Evolutionary conservation across 139 green algal species (phyloP).

Genomic region (Chlorella sp.): DNA sequence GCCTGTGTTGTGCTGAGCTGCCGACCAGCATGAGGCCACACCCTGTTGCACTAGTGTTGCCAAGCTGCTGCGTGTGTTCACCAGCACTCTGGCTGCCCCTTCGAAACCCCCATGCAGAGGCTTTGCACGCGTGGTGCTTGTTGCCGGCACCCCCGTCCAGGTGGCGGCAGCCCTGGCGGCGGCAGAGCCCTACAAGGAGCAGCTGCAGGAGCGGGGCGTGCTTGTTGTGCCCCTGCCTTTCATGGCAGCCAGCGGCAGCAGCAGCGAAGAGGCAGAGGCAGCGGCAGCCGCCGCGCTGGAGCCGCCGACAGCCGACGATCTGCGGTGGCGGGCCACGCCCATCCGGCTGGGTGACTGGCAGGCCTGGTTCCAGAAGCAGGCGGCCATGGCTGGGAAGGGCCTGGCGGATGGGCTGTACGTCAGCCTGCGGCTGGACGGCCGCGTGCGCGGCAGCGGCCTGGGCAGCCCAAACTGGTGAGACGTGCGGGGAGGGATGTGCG

Average conservation of each 20-base stretch:
- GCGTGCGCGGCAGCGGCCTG: slow-evolving; percentile 72
- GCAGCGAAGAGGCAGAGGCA: not conserved
- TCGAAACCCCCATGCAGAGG: slow-evolving; percentile 24
- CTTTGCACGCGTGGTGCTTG: slow-evolving; percentile 66
- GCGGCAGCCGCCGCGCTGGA: not conserved
- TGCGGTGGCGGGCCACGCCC: slow-evolving; percentile 65
- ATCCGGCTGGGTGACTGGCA: slow-evolving; percentile 61
- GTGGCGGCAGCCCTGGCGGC: slow-evolving; percentile 58
- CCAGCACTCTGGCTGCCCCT: not conserved
- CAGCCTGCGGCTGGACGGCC: slow-evolving; percentile 78
- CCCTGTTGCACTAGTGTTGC: too few species aligned
- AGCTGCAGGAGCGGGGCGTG: slow-evolving; percentile 75
- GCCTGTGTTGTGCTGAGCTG: too few species aligned
- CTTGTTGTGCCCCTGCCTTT: slow-evolving; percentile 78
- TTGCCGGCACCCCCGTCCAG: slow-evolving; percentile 70
- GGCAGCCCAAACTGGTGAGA: slow-evolving; percentile 66
- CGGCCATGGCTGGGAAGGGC: slow-evolving; percentile 43
- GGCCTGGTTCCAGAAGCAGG: slow-evolving; percentile 81
- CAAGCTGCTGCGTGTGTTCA: too few species aligned
- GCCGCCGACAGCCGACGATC: slow-evolving; percentile 23
- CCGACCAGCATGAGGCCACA: too few species aligned
- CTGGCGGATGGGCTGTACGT: slow-evolving; percentile 71
- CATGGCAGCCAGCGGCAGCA: slow-evolving; percentile 34
- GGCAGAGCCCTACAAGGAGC: slow-evolving; percentile 71
- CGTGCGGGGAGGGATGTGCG: too few species aligned